A percentile compares a stretch with the other conserved stretches of the same genome.
Conservation (phyloP, 345 rosid species). For the Salix viminalis region DNA sequence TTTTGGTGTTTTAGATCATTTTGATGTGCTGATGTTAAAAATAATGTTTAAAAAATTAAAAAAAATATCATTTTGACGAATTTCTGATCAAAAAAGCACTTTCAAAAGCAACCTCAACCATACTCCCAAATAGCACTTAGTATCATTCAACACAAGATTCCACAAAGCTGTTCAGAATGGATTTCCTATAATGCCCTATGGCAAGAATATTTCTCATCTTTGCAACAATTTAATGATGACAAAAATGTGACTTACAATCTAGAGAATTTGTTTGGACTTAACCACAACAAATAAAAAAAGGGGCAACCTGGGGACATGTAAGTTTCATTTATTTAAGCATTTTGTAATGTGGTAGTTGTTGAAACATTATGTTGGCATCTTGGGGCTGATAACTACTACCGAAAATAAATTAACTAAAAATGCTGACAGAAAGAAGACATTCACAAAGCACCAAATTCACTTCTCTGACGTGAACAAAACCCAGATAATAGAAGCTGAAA, state of each 20-base stretch:
- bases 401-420: not conserved
- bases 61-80: too few species aligned
- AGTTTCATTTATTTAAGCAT: not conserved
- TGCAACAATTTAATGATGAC: not conserved
- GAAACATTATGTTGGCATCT: not conserved
- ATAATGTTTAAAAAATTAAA: too few species aligned
- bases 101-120: too few species aligned
- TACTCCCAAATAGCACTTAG: not conserved
- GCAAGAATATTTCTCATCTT: not conserved
- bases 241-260: not conserved
- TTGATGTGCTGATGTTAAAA: too few species aligned
- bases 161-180: not conserved
- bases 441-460: not conserved
- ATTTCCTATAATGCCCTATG: not conserved
- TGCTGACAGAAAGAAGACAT: not conserved
- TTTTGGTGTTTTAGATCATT: too few species aligned
- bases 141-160: not conserved
- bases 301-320: not conserved
- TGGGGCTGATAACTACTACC: not conserved
- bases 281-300: not conserved
- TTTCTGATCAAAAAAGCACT: too few species aligned
- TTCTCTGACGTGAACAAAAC: not conserved
- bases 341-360: not conserved
- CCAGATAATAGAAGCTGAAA: not conserved
- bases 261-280: not conserved